These are phyloP conservation scores for Syzygium grande DNA, from an alignment of 345 rosid genomes.

Conservation along the genomic window DNA sequence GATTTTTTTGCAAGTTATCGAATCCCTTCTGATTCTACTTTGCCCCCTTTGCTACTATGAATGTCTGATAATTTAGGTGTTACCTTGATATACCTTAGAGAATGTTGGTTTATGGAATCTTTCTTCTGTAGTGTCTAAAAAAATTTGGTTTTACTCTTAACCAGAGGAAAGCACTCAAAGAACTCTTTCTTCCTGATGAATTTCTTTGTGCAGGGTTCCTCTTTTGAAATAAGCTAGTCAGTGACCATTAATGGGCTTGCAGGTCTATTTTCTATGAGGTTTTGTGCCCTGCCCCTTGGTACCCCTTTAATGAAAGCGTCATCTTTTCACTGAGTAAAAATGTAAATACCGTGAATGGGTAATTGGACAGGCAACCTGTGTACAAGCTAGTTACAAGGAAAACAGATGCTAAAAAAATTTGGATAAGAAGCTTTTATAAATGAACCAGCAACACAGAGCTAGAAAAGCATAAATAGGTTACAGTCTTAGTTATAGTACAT, in stretches of 20 bases:
- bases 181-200: neutral
- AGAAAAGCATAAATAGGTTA: neutral
- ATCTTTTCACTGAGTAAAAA: neutral
- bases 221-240: neutral
- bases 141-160: neutral
- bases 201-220: neutral
- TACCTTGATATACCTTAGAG: neutral
- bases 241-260: neutral
- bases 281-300: neutral
- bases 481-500: neutral
- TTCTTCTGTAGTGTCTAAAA: neutral
- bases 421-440: neutral
- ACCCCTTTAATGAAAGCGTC: neutral
- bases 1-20: neutral
- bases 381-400: neutral
- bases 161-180: neutral
- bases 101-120: neutral
- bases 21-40: neutral
- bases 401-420: neutral
- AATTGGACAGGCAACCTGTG: neutral
- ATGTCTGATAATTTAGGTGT: neutral
- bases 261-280: neutral
- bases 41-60: neutral
- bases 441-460: neutral
- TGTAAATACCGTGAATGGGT: neutral